Percentiles rank a stretch among this genome's conserved stretches.
Conservation (phyloP, 73 alveolate species). For the Paraurostyla sp. region DNA sequence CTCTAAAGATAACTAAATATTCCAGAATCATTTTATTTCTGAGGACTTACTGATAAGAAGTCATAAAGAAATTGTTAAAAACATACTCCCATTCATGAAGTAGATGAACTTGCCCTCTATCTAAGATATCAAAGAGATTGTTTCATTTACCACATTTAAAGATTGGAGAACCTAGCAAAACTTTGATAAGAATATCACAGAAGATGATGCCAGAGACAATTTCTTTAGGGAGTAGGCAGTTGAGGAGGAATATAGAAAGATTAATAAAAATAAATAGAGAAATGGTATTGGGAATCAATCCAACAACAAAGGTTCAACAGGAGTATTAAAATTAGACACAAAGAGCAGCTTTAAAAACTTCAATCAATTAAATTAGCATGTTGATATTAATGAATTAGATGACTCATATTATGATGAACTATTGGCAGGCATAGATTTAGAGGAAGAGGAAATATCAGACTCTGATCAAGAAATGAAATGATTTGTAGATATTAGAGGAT, state of each 20-base stretch:
- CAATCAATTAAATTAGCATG: too few species aligned
- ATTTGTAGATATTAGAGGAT: too few species aligned
- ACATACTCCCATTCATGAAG: slow-evolving; percentile 39
- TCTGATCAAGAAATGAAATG: not conserved
- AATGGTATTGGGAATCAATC: too few species aligned
- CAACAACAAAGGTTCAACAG: too few species aligned
- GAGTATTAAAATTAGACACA: not conserved
- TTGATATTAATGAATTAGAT: not conserved
- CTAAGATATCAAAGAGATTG: not conserved
- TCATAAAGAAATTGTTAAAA: slow-evolving; percentile 4
- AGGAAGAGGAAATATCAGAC: slow-evolving; percentile 28
- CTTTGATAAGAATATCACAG: not conserved
- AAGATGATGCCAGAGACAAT: slow-evolving; percentile 51
- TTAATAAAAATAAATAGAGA: not conserved
- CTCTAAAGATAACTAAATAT: not conserved
- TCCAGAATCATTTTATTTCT: not conserved
- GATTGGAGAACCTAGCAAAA: not conserved
- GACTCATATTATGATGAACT: not conserved
- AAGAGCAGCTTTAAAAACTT: not conserved
- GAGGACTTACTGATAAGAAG: slow-evolving; percentile 47
- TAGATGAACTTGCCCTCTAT: not conserved
- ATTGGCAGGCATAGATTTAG: not conserved
- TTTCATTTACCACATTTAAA: not conserved
- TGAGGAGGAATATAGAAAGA: not conserved
- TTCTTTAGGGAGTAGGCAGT: slow-evolving; percentile 24